phyloP scores from a whole-genome alignment of 768 basidiomycete genomes.

The Calocybe cyanea region DNA sequence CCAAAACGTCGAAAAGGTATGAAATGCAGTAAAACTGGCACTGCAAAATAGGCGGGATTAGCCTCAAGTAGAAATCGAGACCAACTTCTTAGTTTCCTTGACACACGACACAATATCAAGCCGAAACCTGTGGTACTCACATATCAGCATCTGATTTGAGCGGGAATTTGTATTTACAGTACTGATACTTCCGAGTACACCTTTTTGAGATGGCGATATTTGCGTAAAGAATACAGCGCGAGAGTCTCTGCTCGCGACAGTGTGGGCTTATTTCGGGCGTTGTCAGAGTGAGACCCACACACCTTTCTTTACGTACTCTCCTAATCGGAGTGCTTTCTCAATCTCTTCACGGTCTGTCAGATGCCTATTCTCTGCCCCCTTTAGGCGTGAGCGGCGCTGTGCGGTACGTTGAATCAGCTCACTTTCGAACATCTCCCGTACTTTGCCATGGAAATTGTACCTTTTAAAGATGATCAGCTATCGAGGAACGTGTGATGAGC shows the following conservation, averaged over 20 bases:
- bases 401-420: slow-evolving; percentile 19
- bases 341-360: slow-evolving; percentile 69
- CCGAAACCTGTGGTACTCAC: slow-evolving; percentile 9
- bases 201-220: slow-evolving; percentile 76
- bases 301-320: slow-evolving; percentile 88
- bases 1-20: too few species aligned
- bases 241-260: slow-evolving; percentile 56
- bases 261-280: background rate
- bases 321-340: slow-evolving; percentile 68
- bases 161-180: too few species aligned
- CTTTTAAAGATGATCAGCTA: slow-evolving; percentile 23
- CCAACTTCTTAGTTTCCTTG: slow-evolving; percentile 7
- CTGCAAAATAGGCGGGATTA: too few species aligned
- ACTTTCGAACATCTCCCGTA: slow-evolving; percentile 76
- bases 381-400: slow-evolving; percentile 1
- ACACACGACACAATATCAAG: slow-evolving; percentile 12
- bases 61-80: slow-evolving; percentile 10
- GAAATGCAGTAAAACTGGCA: too few species aligned
- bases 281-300: slow-evolving; percentile 17
- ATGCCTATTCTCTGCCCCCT: slow-evolving; percentile 55
- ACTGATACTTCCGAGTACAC: slow-evolving; percentile 50
- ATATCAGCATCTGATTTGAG: too few species aligned
- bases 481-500: slow-evolving; percentile 5
- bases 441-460: slow-evolving; percentile 73
- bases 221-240: slow-evolving; percentile 76